These are phyloP conservation scores for Tanacetum coccineum DNA, from an alignment of 129 eudicot species.

Conservation along the genomic window DNA sequence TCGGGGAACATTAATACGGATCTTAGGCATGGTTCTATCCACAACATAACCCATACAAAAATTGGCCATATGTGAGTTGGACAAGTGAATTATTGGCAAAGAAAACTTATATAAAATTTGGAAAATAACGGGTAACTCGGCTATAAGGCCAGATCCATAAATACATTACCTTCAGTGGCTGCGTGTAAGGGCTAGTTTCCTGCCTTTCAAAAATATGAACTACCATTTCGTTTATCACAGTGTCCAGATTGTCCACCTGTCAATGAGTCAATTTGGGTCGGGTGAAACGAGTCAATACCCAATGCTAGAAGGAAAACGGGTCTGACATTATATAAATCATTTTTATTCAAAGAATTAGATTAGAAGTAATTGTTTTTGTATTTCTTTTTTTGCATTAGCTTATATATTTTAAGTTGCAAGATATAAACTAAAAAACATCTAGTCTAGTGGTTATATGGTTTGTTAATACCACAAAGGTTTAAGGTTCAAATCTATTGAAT, in stretches of 20 bases:
- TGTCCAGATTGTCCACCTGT: slow-evolving; percentile 53
- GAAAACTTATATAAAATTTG: background rate
- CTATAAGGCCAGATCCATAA: too few species aligned
- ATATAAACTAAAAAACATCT: too few species aligned
- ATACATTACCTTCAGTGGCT: too few species aligned
- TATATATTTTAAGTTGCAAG: too few species aligned
- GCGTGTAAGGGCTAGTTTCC: too few species aligned
- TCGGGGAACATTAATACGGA: too few species aligned
- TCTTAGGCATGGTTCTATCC: slow-evolving; percentile 74
- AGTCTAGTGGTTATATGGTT: too few species aligned
- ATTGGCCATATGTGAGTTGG: slow-evolving; percentile 66
- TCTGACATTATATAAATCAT: background rate
- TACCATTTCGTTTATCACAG: slow-evolving; percentile 55
- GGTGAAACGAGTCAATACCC: background rate
- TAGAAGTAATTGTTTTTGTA: too few species aligned
- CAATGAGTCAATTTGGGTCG: background rate
- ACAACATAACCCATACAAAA: slow-evolving; percentile 87
- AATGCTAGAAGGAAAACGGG: background rate
- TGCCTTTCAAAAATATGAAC: slow-evolving; percentile 71
- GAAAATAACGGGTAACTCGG: too few species aligned
- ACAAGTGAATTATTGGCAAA: slow-evolving; percentile 72
- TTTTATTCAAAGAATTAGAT: background rate
- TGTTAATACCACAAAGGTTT: too few species aligned
- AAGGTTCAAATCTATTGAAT: too few species aligned
- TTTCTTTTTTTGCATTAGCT: too few species aligned